Evolutionary conservation across 148 eudicot genomes (phyloP), one percentile per base, ranked within the genome.

Genomic region (Silene conica): DNA sequence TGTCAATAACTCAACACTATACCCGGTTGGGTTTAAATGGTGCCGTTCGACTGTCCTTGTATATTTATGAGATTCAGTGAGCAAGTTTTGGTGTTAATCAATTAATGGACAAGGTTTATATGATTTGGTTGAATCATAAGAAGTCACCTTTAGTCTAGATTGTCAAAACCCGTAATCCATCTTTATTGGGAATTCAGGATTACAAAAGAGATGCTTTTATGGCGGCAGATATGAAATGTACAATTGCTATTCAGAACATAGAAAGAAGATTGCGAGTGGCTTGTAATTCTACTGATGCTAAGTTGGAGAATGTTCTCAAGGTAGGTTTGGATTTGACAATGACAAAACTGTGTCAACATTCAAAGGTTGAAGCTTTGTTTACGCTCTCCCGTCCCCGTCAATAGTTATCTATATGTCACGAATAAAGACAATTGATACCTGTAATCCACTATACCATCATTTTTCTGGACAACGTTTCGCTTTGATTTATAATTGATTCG

Each of bases 191-290:
- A 46, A 67, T 83, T 78, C 85, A 95, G 99, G 97, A 90, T 76
- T 85, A 90, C 77, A 95, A 90, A 84, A 89, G 84, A 74, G 86
- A 85, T 76, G 94, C 91, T 68, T 95, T 80, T 70, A 84, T 90
- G 86, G 99, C 92, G 82, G 97, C 99, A 43, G 87, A 88, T 74
- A 73, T 92, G 74, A 85, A 90, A 59, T 95, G 97, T 81, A 77
- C 89, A 68, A 86, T 80, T 80, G 82, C 96, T 61, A 85, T 92
- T 71, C 94, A 90, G 77, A 90, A 69, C 77, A 95, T 95, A 97
- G 99, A 92, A 68, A 90, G 77, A 87, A 96, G 86, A 77, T 85
- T 95, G 65, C 87, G 99, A 84, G 69, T 71, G 57, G 96, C 94
- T 71, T 92, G 97, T 28, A 90, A 86, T 81, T 82, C 90, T 71